phyloP scores from a whole-genome alignment of 371 early-diverging fungal species.

The Mucor lusitanicus region DNA sequence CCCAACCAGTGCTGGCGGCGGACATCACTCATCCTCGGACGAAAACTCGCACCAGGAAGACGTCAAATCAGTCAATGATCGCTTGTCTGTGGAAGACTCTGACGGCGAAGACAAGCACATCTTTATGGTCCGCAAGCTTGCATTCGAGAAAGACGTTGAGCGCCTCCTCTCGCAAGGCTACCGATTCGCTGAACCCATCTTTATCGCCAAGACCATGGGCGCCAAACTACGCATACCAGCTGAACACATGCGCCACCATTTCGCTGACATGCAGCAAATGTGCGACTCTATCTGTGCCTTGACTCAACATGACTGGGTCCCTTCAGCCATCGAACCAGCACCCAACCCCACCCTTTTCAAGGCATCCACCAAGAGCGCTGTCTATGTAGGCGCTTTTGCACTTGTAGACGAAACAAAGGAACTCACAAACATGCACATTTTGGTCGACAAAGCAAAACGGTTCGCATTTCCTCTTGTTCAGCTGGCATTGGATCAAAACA shows the following conservation, averaged over 20 bases:
- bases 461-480: conserved; percentile 39
- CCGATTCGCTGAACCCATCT: conserved; percentile 45
- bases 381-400: conserved; percentile 37
- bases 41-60: conserved; percentile 3
- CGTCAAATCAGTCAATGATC: neutral
- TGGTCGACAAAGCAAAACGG: conserved; percentile 36
- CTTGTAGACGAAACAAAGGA: conserved; percentile 32
- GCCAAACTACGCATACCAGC: conserved; percentile 35
- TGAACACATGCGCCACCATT: conserved; percentile 38
- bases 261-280: conserved; percentile 37
- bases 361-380: conserved; percentile 17
- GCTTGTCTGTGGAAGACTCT: conserved; percentile 18
- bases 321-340: conserved; percentile 4
- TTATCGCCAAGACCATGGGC: conserved; percentile 48
- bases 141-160: conserved; percentile 20
- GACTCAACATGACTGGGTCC: conserved; percentile 7
- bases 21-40: neutral
- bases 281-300: conserved; percentile 20
- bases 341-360: conserved; percentile 18
- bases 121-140: conserved; percentile 32
- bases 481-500: conserved; percentile 16
- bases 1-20: neutral
- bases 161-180: conserved; percentile 41
- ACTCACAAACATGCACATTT: conserved; percentile 18
- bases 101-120: conserved; percentile 34